These are phyloP conservation scores for Neonectria hederae DNA, from an alignment of 2,329 filamentous ascomycete species.

Conservation along the genomic window DNA sequence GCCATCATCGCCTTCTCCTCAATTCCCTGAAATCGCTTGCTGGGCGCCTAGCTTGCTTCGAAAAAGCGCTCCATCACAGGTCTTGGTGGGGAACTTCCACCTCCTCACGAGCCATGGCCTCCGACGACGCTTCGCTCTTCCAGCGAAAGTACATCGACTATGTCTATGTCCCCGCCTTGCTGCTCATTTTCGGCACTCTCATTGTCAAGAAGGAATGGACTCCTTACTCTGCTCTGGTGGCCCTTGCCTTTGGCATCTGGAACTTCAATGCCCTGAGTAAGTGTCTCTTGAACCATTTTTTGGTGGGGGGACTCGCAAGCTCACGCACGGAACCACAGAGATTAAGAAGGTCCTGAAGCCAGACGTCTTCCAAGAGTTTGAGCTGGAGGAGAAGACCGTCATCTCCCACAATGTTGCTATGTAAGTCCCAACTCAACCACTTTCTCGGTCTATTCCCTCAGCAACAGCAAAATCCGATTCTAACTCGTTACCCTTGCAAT, in stretches of 20 bases:
- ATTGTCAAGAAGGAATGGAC: constrained; percentile 84
- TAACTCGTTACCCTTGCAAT: constrained; percentile 2
- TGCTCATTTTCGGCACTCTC: constrained; percentile 78
- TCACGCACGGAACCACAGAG: constrained; percentile 58
- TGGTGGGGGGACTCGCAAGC: constrained; percentile 9
- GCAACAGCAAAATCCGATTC: neutral
- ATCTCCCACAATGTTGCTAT: constrained; percentile 99
- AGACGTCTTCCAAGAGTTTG: constrained; percentile 88
- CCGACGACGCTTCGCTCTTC: constrained; percentile 46
- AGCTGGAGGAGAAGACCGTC: constrained; percentile 92
- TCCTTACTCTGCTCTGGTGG: constrained; percentile 74
- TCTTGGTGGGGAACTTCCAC: constrained; percentile 34
- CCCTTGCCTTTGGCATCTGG: constrained; percentile 71
- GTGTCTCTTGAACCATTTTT: constrained; percentile 46
- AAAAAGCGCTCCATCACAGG: constrained; percentile 23
- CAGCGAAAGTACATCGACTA: constrained; percentile 77
- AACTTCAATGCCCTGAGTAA: constrained; percentile 78
- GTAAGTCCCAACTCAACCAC: constrained; percentile 56
- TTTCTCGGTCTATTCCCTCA: constrained; percentile 20
- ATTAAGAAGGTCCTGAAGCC: constrained; percentile 87
- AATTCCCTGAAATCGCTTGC: neutral
- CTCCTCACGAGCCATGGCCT: constrained; percentile 36
- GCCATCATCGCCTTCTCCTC: constrained; percentile 3
- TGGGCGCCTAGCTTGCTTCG: constrained; percentile 3
- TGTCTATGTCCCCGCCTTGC: constrained; percentile 83